Conservation (phyloP, 108 stramenopile species). For the Skeletonema tropicum region DNA sequence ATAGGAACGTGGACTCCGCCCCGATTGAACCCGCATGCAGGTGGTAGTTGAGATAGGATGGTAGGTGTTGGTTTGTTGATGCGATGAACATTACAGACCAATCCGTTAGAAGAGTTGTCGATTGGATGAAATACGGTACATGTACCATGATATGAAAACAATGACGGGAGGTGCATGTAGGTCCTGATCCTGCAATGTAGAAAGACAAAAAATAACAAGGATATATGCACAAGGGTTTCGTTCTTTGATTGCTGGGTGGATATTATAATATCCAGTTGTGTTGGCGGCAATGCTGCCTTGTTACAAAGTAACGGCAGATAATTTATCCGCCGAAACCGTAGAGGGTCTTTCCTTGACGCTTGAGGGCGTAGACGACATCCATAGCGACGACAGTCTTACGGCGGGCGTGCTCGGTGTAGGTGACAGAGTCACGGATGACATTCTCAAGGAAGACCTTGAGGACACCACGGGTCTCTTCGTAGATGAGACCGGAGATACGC, state of each 20-base stretch:
- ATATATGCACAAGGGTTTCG: neutral
- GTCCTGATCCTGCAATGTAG: neutral
- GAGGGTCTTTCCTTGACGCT: slow-evolving; percentile 59
- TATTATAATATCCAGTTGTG: slow-evolving; percentile 18
- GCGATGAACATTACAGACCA: no score
- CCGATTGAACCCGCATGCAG: no score
- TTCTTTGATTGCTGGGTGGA: slow-evolving; percentile 12
- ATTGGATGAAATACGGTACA: neutral
- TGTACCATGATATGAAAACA: neutral
- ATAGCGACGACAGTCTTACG: no score
- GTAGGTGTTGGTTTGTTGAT: no score
- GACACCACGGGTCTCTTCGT: no score
- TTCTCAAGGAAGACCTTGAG: no score
- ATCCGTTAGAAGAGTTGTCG: no score
- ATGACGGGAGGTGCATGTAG: neutral
- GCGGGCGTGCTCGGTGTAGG: no score
- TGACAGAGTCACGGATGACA: no score
- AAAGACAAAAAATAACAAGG: neutral
- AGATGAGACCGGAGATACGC: no score
- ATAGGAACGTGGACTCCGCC: no score
- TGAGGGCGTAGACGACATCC: slow-evolving; percentile 1
- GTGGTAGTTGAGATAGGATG: no score
- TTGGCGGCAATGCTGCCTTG: neutral
- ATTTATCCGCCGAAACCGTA: slow-evolving; percentile 68
- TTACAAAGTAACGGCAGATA: slow-evolving; percentile 1